A percentile compares a stretch with the other conserved stretches of the same genome.
Evolutionary conservation across 371 early-diverging fungal species (phyloP).

Genomic region (Rhizopus sp.): DNA sequence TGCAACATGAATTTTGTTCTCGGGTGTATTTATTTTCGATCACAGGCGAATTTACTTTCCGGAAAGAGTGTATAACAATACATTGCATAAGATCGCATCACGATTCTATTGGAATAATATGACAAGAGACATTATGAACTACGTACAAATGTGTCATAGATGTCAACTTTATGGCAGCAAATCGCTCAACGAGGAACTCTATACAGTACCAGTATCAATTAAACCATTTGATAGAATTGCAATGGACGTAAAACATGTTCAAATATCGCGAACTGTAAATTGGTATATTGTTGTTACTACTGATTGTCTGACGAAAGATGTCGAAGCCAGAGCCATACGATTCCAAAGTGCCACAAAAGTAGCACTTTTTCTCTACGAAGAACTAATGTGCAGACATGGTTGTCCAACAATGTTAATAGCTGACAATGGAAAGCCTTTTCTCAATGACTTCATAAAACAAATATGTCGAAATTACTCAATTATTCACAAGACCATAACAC

Average conservation of each 20-base stretch:
- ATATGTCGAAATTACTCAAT: background rate
- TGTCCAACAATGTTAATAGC: background rate
- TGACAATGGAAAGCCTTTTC: background rate
- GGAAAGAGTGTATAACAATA: slow-evolving; percentile 3
- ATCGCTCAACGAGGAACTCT: background rate
- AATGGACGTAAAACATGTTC: slow-evolving; percentile 6
- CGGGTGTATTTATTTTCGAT: too few species aligned
- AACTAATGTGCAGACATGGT: slow-evolving; percentile 2
- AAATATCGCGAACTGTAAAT: slow-evolving; percentile 6
- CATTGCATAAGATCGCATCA: background rate
- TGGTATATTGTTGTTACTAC: slow-evolving; percentile 25
- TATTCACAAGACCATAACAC: background rate
- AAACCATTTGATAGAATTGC: background rate
- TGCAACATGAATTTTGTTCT: too few species aligned
- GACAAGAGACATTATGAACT: background rate
- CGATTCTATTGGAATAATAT: background rate
- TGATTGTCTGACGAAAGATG: slow-evolving; percentile 19
- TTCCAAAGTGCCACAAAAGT: background rate
- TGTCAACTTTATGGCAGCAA: slow-evolving; percentile 9
- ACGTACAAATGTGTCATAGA: background rate
- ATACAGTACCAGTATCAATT: background rate
- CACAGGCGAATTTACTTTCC: too few species aligned
- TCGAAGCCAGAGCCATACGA: slow-evolving; percentile 2
- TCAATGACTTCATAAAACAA: background rate
- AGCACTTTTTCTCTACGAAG: background rate